Percentiles rank a stretch among this genome's conserved stretches.
These are phyloP conservation scores for Pseudoneurospora amorphoporcata DNA, from an alignment of 495 filamentous ascomycete genomes.

Conservation along the genomic window DNA sequence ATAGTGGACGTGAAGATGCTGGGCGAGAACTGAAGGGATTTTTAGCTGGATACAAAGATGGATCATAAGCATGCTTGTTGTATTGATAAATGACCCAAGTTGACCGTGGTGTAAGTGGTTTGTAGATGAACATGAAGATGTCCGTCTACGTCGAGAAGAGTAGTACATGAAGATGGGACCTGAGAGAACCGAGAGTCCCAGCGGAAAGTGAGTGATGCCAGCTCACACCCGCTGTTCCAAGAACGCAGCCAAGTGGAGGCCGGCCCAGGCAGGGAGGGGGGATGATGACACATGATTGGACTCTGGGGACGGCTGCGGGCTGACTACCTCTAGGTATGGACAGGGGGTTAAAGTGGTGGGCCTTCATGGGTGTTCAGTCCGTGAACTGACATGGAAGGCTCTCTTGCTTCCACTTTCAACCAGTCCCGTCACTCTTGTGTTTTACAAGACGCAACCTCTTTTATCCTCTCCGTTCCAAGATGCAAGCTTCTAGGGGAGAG, in stretches of 20 bases:
- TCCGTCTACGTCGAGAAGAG: background rate
- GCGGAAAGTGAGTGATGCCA: conserved; percentile 14
- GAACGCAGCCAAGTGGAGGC: conserved; percentile 17
- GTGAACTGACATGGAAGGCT: background rate
- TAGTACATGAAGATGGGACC: background rate
- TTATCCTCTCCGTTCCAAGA: background rate
- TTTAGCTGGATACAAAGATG: background rate
- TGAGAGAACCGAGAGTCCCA: no score
- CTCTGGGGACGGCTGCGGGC: conserved; percentile 10
- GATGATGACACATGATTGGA: conserved; percentile 17
- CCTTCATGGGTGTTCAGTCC: background rate
- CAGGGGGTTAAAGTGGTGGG: conserved; percentile 19
- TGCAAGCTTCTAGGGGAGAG: conserved; percentile 3
- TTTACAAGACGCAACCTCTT: background rate
- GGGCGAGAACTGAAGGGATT: background rate
- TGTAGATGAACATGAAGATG: conserved; percentile 1
- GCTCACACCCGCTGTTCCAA: conserved; percentile 26
- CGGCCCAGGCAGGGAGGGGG: conserved; percentile 10
- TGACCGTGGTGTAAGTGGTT: background rate
- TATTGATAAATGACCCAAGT: background rate
- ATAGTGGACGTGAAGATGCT: background rate
- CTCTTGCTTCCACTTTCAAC: background rate
- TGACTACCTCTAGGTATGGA: conserved; percentile 9
- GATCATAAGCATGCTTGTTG: background rate
- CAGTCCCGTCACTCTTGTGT: background rate